Evolutionary conservation across 2,329 filamentous ascomycete species (phyloP).

Genomic region (Colletotrichum cordylinicola): DNA sequence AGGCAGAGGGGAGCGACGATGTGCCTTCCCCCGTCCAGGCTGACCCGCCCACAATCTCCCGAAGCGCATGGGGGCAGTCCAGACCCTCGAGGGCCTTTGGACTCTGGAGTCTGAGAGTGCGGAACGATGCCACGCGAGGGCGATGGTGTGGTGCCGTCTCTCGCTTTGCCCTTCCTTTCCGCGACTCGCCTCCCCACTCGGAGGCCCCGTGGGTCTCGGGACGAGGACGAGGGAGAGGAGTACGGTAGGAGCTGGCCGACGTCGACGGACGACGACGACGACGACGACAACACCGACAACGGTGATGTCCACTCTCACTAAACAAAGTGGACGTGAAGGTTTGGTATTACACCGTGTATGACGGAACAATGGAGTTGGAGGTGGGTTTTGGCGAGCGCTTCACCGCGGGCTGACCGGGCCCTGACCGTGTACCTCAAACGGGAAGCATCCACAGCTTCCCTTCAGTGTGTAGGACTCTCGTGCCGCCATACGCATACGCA

Average conservation of each 20-base stretch:
- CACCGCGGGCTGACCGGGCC: slow-evolving; percentile 16
- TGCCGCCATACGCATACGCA: background rate
- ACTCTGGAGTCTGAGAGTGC: background rate
- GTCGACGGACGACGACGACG: background rate
- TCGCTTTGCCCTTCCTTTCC: slow-evolving; percentile 1
- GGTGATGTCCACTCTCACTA: background rate
- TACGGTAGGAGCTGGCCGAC: background rate
- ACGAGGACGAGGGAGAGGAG: background rate
- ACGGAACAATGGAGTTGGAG: background rate
- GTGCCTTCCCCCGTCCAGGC: slow-evolving; percentile 2
- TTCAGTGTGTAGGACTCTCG: background rate
- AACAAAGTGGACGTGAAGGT: background rate
- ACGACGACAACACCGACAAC: background rate
- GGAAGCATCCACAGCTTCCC: background rate
- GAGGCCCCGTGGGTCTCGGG: background rate
- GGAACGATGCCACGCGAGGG: background rate
- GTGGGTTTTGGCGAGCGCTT: background rate
- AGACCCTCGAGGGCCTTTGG: background rate
- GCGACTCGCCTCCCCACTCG: slow-evolving; percentile 5
- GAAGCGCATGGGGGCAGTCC: background rate
- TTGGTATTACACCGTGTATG: background rate
- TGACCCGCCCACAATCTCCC: slow-evolving; percentile 18
- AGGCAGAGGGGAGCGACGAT: background rate
- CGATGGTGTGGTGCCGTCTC: background rate
- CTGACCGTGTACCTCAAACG: slow-evolving; percentile 21